Percentiles rank a stretch among this genome's conserved stretches.
Conservation (phyloP, 495 filamentous ascomycete genomes). For the Apodospora peruviana region DNA sequence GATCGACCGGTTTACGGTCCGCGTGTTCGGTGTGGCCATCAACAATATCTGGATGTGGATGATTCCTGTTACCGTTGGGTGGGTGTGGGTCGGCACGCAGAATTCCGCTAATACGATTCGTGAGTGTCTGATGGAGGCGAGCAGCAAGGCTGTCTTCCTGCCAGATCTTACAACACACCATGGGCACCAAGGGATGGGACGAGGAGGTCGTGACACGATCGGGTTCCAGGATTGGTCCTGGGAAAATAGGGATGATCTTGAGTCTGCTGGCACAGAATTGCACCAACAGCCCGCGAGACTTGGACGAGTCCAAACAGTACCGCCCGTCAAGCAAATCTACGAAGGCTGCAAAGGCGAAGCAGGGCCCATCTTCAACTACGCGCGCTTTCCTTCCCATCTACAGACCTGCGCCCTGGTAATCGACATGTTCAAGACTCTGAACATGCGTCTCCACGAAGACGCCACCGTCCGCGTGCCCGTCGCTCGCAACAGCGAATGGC, state of each 20-base stretch:
- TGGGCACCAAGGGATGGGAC: no score
- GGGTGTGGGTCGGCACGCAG: conserved; percentile 5
- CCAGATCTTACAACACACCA: no score
- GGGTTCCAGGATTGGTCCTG: neutral
- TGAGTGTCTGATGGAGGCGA: neutral
- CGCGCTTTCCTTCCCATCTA: neutral
- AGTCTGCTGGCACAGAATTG: neutral
- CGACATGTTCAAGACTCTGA: neutral
- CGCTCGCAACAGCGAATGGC: no score
- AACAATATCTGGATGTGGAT: conserved; percentile 11
- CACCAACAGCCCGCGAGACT: no score
- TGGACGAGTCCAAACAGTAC: no score
- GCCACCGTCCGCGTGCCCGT: neutral
- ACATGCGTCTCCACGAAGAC: neutral
- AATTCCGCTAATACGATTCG: neutral
- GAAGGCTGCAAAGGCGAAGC: conserved; percentile 1
- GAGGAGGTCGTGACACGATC: neutral
- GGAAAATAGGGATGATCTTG: neutral
- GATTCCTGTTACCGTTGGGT: conserved; percentile 2
- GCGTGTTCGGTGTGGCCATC: no score
- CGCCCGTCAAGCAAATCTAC: neutral
- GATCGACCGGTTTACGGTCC: no score
- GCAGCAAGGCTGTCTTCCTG: neutral
- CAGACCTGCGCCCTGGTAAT: neutral
- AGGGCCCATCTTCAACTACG: conserved; percentile 8